phyloP scores from a whole-genome alignment of 2,329 filamentous ascomycete genomes.

The Trichoderma sp. region DNA sequence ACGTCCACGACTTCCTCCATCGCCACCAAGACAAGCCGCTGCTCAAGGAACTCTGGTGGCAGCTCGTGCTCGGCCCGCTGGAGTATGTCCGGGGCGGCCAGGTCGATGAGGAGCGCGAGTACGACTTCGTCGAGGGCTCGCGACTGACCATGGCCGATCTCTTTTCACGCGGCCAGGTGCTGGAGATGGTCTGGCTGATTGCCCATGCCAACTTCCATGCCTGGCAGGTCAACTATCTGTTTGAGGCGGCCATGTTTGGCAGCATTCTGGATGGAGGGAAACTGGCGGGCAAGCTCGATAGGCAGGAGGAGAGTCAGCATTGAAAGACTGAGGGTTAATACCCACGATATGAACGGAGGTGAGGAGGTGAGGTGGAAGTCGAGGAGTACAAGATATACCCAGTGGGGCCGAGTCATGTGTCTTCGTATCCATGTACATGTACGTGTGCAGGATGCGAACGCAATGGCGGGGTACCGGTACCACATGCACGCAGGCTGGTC shows the following conservation, averaged over 20 bases:
- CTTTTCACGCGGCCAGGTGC: conserved; percentile 22
- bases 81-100: conserved; percentile 22
- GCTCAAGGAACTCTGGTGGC: conserved; percentile 22
- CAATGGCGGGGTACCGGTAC: background rate
- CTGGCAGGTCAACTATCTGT: conserved; percentile 33
- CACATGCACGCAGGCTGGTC: background rate
- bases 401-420: background rate
- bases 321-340: background rate
- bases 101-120: conserved; percentile 21
- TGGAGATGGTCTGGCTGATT: conserved; percentile 24
- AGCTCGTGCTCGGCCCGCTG: conserved; percentile 21
- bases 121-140: conserved; percentile 20
- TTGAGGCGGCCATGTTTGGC: conserved; percentile 35
- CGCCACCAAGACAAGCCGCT: conserved; percentile 9
- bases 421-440: background rate
- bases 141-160: conserved; percentile 24
- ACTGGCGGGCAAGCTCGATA: conserved; percentile 31
- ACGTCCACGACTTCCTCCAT: conserved; percentile 21
- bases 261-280: conserved; percentile 31
- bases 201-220: conserved; percentile 27
- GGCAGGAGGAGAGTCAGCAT: conserved; percentile 14
- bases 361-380: background rate
- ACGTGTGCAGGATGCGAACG: background rate
- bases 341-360: background rate
- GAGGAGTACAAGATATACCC: background rate